Evolutionary conservation across 192 early-diverging fungal genomes (phyloP), one percentile per base, ranked within the genome.

Genomic region (Podochytrium sp.): DNA sequence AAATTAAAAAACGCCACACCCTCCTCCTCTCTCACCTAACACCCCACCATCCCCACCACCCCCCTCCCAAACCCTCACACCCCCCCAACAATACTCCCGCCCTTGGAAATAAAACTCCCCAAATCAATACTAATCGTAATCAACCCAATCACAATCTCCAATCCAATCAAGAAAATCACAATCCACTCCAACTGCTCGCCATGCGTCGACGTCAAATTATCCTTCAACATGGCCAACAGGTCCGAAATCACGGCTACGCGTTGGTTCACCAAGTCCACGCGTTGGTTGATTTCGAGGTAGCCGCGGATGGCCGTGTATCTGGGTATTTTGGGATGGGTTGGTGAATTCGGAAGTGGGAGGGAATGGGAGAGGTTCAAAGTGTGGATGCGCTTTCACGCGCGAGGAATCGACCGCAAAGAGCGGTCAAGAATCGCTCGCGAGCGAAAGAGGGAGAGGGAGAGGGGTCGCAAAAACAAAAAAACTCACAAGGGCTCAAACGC

Each of bases 101-200:
- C 52, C 20, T 55, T 20, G 7, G 52, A 20, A 23, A 55, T 43
- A 43, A 23, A 65, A 12, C 18, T 25, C 4, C 39, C 25, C 39
- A 71, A 38, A 50, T 71, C 69, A 59, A 71, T 59, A 14, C 6
- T 16, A 59, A 71, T 71, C 7, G 69, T 71, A 25, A 71, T 56
- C 41, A 69, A 40, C 14, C 75, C 75, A 43, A 76, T 76, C 56
- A 76, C 38, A 23, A 76, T 76, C 47, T 76, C 75, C 16, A 76
- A 30, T 3, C 37, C 90, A 84, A 98, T 98, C 41, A 98, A 83
- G 59, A 95, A 90, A 75, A 98, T 98, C 2, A 98, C 94, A 73
- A 98, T 98, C 96, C 96, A 98, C 75, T 98, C 96, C 30, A 98
- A 82, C 61, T 96, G 93, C 77, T 98, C 96, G 72, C 90, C 94